These are phyloP conservation scores for Euphorbia celastroides DNA, from an alignment of 441 rosid genomes.

Conservation along the genomic window DNA sequence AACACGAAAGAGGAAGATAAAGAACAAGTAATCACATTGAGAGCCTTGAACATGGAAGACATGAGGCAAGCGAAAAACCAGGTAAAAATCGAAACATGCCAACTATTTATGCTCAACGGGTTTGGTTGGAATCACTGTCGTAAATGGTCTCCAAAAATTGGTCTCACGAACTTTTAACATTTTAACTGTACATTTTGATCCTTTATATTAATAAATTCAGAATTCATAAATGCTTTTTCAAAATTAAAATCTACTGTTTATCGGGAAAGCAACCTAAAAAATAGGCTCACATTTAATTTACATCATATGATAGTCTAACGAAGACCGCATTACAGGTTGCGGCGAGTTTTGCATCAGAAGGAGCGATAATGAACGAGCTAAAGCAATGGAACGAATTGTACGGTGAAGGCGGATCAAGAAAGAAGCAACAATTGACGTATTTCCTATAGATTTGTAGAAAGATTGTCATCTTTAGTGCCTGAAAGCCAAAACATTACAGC, in stretches of 20 bases:
- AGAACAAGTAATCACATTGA: slow-evolving; percentile 48
- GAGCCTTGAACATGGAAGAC: slow-evolving; percentile 87
- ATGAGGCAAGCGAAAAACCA: slow-evolving; percentile 90
- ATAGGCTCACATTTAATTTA: too few species aligned
- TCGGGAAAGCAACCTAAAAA: too few species aligned
- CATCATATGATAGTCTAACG: too few species aligned
- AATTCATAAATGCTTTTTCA: too few species aligned
- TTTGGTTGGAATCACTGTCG: too few species aligned
- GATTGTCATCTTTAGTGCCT: slow-evolving; percentile 3
- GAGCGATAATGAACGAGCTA: slow-evolving; percentile 75
- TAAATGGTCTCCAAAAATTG: too few species aligned
- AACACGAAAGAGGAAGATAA: slow-evolving; percentile 43
- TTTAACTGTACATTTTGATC: too few species aligned
- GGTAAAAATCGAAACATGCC: slow-evolving; percentile 38
- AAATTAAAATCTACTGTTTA: too few species aligned
- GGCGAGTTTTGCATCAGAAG: slow-evolving; percentile 84
- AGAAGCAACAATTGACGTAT: slow-evolving; percentile 86
- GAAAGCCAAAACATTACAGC: not conserved
- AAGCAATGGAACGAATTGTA: slow-evolving; percentile 92
- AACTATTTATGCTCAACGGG: too few species aligned
- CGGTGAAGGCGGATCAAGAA: slow-evolving; percentile 97
- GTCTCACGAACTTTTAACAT: too few species aligned
- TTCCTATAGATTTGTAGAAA: slow-evolving; percentile 52
- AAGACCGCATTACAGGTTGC: slow-evolving; percentile 94
- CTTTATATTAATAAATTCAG: too few species aligned